Conservation (phyloP, 2,329 filamentous ascomycete genomes). For the Tolypocladium tropicale region DNA sequence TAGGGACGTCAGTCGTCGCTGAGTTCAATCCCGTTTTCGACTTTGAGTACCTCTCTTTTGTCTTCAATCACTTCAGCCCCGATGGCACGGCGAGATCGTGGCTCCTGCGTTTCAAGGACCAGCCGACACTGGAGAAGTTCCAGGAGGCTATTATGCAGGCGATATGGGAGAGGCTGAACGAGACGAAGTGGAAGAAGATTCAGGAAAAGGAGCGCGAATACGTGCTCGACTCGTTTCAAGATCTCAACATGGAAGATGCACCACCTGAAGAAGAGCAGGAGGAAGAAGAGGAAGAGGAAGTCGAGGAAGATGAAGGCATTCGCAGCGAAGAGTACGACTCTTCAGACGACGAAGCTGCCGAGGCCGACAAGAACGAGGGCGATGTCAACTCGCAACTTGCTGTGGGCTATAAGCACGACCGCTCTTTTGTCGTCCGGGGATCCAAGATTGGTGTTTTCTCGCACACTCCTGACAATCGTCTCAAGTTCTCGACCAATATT, state of each 20-base stretch:
- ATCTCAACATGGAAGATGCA: constrained; percentile 82
- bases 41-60: constrained; percentile 97
- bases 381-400: constrained; percentile 90
- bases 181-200: constrained; percentile 86
- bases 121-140: constrained; percentile 70
- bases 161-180: constrained; percentile 91
- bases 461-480: constrained; percentile 81
- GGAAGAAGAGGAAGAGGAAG: constrained; percentile 48
- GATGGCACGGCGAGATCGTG: constrained; percentile 91
- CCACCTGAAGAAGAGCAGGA: constrained; percentile 40
- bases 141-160: constrained; percentile 93
- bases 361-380: constrained; percentile 63
- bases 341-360: constrained; percentile 60
- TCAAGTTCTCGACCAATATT: constrained; percentile 95
- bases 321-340: constrained; percentile 58
- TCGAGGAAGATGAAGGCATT: constrained; percentile 54
- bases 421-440: constrained; percentile 92
- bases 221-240: constrained; percentile 89
- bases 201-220: constrained; percentile 92
- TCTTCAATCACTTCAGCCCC: constrained; percentile 91
- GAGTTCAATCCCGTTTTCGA: constrained; percentile 99
- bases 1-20: constrained; percentile 74
- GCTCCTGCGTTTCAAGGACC: constrained; percentile 85
- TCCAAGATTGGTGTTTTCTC: constrained; percentile 99
- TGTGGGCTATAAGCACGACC: constrained; percentile 93